phyloP scores from a whole-genome alignment of 176 grass and related monocot species.

The Triticum turgidum region DNA sequence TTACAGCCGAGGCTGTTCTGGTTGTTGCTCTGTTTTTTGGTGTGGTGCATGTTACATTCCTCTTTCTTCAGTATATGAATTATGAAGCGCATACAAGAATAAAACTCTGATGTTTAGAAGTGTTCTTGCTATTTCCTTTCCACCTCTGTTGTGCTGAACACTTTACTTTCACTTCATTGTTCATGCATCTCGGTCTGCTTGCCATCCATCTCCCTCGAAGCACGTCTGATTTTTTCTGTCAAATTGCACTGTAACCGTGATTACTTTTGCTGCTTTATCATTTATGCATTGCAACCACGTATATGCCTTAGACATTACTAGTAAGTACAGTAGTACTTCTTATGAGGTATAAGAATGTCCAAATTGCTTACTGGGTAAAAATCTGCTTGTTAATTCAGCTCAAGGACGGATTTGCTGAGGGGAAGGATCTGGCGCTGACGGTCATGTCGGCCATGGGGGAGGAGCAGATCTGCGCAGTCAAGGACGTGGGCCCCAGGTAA shows the following conservation, averaged over 20 bases:
- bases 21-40: background rate
- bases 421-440: conserved; percentile 63
- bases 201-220: background rate
- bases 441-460: conserved; percentile 84
- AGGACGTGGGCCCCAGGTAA: conserved; percentile 74
- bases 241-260: background rate
- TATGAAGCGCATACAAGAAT: background rate
- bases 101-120: background rate
- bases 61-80: background rate
- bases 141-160: background rate
- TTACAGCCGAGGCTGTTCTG: background rate
- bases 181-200: background rate
- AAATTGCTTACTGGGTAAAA: background rate
- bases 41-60: background rate
- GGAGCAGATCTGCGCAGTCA: conserved; percentile 66
- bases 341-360: background rate
- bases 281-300: background rate
- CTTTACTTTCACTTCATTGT: background rate
- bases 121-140: background rate
- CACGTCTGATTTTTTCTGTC: background rate
- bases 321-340: background rate
- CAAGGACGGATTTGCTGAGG: conserved; percentile 56
- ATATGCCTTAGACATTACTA: background rate
- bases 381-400: conserved; percentile 46
- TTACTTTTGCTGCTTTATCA: background rate